Base-by-base conservation (phyloP, 257 asterid genomes). In the Rubia yunnanensis region DNA sequence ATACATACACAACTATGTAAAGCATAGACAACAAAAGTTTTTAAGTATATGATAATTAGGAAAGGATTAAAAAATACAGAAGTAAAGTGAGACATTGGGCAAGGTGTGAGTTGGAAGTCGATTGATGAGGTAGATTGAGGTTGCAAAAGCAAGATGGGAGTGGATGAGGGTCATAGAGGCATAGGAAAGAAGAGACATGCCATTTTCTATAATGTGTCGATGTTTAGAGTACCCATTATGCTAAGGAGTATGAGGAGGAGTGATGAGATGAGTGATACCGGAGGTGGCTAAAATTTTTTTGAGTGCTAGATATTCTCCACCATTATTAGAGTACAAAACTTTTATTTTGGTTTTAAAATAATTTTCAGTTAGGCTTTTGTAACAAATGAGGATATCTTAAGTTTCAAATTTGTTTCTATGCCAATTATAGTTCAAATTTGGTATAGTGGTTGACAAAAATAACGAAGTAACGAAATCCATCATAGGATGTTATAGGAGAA, bases 391-490 rank as follows among this genome's bases (percentile, higher is more conserved):
- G 22, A 53, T 20, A 66, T 52, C 62, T 30, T 23, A 10, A 20
- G n/a, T 18, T 11, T 54, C 44, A 10, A 27, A 50, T 32, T 30
- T 58, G 1, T 9, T 4, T 30, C 36, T n/a, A n/a, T n/a, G n/a
- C n/a, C n/a, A n/a, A n/a, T n/a, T n/a, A n/a, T n/a, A n/a, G n/a
- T n/a, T n/a, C n/a, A n/a, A n/a, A n/a, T 18, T 59, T 59, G 11
- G 64, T 59, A 31, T 14, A 59, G 13, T 59, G 64, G 17, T 59
- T 44, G 5, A 59, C 44, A 59, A 59, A 59, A 14, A 59, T 31
- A 2, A 46, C 52, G 20, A 0, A 46, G 6, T 57, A 57, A 14
- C 17, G 15, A 6, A 14, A 57, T 0, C 31, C 17, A 14, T 57
- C 9, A 20, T 14, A 7, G 11, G 22, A 57, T 1, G 30, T 3